A percentile compares a stretch with the other conserved stretches of the same genome.
These are phyloP conservation scores for Artemisia annua DNA, from an alignment of 129 eudicot genomes.

Conservation along the genomic window DNA sequence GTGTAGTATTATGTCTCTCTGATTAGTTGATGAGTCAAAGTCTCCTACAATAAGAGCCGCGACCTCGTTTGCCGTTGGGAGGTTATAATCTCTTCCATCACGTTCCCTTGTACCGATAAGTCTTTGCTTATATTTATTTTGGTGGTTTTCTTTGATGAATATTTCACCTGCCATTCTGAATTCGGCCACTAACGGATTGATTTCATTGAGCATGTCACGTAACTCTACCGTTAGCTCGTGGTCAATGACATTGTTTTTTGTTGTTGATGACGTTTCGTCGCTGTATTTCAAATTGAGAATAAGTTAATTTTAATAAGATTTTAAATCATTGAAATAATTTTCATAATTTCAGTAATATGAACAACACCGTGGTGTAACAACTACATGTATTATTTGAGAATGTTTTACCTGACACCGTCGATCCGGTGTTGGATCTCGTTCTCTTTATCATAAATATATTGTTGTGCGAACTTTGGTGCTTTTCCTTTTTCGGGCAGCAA, in stretches of 20 bases:
- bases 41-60: background rate
- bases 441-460: background rate
- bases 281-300: background rate
- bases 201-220: background rate
- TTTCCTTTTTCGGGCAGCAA: background rate
- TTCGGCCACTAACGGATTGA: background rate
- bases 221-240: background rate
- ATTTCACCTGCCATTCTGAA: background rate
- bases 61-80: background rate
- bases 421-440: background rate
- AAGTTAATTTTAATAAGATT: too few species aligned
- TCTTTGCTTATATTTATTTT: background rate
- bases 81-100: background rate
- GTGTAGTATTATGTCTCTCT: background rate
- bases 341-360: background rate
- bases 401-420: background rate
- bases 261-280: background rate
- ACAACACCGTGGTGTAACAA: background rate
- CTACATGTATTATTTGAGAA: background rate
- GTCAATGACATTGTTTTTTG: background rate
- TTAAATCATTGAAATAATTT: background rate
- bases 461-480: background rate
- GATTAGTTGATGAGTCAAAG: background rate
- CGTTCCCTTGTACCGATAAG: background rate
- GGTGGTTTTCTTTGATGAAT: background rate